Conservation (phyloP, 1,284 basidiomycete genomes). For the Leccinum fuscescens region DNA sequence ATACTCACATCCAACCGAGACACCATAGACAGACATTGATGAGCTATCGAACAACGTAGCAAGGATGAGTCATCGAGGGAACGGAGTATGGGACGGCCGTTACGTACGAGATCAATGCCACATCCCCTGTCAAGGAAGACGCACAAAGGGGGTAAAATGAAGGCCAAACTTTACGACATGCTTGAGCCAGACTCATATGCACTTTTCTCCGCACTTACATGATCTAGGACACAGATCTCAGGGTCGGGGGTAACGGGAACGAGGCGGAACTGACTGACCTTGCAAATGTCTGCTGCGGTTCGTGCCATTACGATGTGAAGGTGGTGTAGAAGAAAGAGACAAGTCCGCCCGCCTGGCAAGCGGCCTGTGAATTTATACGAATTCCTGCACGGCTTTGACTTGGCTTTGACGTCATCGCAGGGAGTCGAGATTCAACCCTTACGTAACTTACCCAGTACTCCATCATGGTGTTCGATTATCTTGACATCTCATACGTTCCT, state of each 20-base stretch:
- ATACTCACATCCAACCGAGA: slow-evolving; percentile 66
- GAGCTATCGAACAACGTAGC: slow-evolving; percentile 36
- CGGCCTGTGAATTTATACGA: slow-evolving; percentile 6
- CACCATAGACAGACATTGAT: slow-evolving; percentile 73
- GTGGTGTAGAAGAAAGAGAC: slow-evolving; percentile 7
- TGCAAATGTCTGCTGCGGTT: slow-evolving; percentile 72
- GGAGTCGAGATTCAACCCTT: background rate
- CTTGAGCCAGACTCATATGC: slow-evolving; percentile 9
- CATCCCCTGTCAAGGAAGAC: slow-evolving; percentile 82
- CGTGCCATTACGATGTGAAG: slow-evolving; percentile 54
- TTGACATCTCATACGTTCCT: slow-evolving; percentile 45
- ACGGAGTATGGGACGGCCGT: background rate
- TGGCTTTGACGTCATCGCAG: slow-evolving; percentile 27
- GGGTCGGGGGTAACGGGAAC: background rate
- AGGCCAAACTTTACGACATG: slow-evolving; percentile 48
- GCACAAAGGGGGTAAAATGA: slow-evolving; percentile 74
- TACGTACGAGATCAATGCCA: slow-evolving; percentile 59
- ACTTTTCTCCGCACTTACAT: slow-evolving; percentile 29
- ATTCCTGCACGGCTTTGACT: background rate
- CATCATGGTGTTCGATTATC: slow-evolving; percentile 13
- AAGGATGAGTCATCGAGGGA: background rate
- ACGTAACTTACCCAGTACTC: background rate
- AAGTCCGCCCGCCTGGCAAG: background rate
- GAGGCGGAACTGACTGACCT: slow-evolving; percentile 40
- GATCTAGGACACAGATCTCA: slow-evolving; percentile 27